A percentile compares a stretch with the other conserved stretches of the same genome.
Evolutionary conservation across 148 eudicot species (phyloP).

Genomic region (Agrostemma githago): DNA sequence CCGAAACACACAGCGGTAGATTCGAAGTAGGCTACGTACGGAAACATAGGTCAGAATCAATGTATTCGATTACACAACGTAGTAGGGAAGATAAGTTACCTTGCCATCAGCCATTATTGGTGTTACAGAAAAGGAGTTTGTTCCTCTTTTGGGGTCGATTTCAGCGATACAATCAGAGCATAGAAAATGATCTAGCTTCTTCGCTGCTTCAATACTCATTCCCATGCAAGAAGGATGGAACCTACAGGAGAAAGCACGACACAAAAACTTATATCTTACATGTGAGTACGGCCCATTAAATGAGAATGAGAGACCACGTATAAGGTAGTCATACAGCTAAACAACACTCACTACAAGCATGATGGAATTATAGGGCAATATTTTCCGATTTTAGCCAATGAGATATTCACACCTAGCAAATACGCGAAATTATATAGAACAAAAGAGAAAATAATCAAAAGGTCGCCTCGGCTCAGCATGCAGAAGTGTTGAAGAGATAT

Average conservation of each 20-base stretch:
- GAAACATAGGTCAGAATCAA: neutral
- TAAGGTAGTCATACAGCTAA: neutral
- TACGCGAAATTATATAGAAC: neutral
- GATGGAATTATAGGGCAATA: neutral
- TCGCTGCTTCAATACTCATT: constrained; percentile 92
- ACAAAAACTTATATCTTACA: neutral
- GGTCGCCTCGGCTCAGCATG: neutral
- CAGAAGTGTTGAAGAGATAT: neutral
- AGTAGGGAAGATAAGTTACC: constrained; percentile 37
- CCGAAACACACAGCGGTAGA: neutral
- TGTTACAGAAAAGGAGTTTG: constrained; percentile 49
- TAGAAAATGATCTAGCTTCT: constrained; percentile 72
- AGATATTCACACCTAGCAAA: neutral
- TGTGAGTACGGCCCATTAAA: neutral
- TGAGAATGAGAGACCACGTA: neutral
- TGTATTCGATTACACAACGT: constrained; percentile 6
- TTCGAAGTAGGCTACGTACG: neutral
- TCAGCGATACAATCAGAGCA: constrained; percentile 82
- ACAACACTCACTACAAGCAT: neutral
- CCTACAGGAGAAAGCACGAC: constrained; percentile 37
- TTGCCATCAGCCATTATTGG: constrained; percentile 45
- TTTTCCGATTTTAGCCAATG: neutral
- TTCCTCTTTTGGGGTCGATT: constrained; percentile 55
- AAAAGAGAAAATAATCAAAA: neutral
- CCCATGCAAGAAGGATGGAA: constrained; percentile 96